A percentile compares a stretch with the other conserved stretches of the same genome.
Evolutionary conservation across 2,329 filamentous ascomycete species (phyloP).

Genomic region (Fusarium cicatricum): DNA sequence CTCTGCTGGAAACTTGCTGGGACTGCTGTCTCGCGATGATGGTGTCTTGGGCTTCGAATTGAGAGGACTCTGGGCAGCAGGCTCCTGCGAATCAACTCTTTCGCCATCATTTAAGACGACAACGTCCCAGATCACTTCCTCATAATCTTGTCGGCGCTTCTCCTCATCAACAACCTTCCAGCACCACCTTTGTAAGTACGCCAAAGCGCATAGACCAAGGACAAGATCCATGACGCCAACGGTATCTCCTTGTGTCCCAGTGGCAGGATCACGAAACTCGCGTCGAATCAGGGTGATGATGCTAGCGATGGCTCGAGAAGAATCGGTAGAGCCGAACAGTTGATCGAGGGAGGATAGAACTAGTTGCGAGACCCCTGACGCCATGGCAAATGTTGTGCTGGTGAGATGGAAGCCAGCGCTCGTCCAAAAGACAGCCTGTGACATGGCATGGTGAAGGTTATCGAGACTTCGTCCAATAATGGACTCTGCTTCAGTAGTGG

Average conservation of each 20-base stretch:
- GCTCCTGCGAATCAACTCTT: constrained; percentile 60
- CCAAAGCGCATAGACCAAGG: constrained; percentile 66
- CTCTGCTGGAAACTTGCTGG: not conserved
- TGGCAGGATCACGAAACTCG: constrained; percentile 70
- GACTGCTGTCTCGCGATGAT: constrained; percentile 2
- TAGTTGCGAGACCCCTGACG: constrained; percentile 65
- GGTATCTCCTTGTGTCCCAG: constrained; percentile 64
- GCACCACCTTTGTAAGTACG: constrained; percentile 68
- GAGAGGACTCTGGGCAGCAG: constrained; percentile 3
- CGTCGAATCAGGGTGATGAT: constrained; percentile 70
- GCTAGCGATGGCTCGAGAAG: constrained; percentile 71
- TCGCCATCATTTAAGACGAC: constrained; percentile 68
- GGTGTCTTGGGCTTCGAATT: constrained; percentile 3
- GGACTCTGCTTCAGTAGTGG: constrained; percentile 62
- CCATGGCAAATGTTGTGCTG: constrained; percentile 61
- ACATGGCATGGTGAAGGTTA: constrained; percentile 64
- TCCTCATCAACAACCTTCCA: constrained; percentile 61
- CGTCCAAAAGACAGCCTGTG: constrained; percentile 67
- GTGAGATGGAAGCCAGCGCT: constrained; percentile 68
- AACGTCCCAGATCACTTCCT: constrained; percentile 72
- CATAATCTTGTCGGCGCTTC: constrained; percentile 54
- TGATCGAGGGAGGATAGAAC: constrained; percentile 68
- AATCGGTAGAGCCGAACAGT: constrained; percentile 74
- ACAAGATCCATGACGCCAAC: constrained; percentile 69
- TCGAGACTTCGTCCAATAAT: constrained; percentile 65